Base-by-base conservation (phyloP, 495 filamentous ascomycete genomes). In the Penicillium herquei region DNA sequence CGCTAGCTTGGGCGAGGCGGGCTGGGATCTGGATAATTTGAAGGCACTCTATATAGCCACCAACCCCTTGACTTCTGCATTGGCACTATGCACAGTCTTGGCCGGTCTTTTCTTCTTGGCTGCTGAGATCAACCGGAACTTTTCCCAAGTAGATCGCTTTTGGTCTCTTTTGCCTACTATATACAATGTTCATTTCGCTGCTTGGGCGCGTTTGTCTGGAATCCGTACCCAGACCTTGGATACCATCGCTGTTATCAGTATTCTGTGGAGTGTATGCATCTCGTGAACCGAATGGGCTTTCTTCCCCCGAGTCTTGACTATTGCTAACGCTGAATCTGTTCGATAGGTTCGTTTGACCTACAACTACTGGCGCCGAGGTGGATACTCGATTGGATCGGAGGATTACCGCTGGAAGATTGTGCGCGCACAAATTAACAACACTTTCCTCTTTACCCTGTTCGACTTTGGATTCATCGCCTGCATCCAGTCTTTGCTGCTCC, bases 301-400 rank as follows among this genome's bases (percentile, higher is more conserved):
- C 52, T 6, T 41, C 33, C 17, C 9, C 26, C 7, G 12, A 39
- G 14, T 18, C 21, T 30, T 13, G 34, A 12, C 11, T 46, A 6
- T 64, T 16, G 33, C 58, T 61, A 51, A 64, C 34, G 12, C n/a
- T 7, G 6, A 1, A 21, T 43, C 7, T 37, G 14, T 8, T 18
- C 17, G 37, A 55, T 63, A 90, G 86, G 54, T 76, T 48, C 88
- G 95, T 39, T 75, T 99, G 65, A 96, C 94, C 3, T 97, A 81
- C 81, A 99, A 99, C 73, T 99, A 96, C 70, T 96, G 89, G 88
- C 88, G 95, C 48, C 95, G 90, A 70, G 95, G 95, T 16, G 95
- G 95, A 14, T 99, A 98, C 68, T 71, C 75, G 21, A 78, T 90
- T 54, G 93, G 94, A 31, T 86, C 84, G 10, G 92, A 99, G 70